Base-by-base conservation (phyloP, 768 basidiomycete genomes). In the Leucocoprinus leucothites region DNA sequence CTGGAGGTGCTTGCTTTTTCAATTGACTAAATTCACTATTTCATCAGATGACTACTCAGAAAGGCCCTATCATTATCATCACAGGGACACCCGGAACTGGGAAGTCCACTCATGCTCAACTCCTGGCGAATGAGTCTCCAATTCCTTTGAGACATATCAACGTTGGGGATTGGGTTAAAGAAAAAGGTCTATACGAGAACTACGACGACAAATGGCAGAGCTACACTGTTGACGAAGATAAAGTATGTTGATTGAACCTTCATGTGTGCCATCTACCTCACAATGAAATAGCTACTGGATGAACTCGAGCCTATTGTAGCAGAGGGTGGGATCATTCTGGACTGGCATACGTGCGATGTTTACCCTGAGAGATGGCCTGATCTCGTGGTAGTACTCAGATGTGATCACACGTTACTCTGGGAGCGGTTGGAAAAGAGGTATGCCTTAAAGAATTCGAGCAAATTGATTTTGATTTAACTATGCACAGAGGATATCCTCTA, bases 281-380 rank as follows among this genome's bases (percentile, higher is more conserved):
- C 61, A 53, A 34, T 48, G 18, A 26, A 38, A 8, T 64, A 97
- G 94, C 74, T 97, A 24, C 71, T 98, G 19, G 94, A 98, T 65
- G 89, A 93, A 67, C 77, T 98, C 22, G 94, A 97, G 67, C 80
- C 85, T 0, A 63, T 89, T 24, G 81, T 80, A 0, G 70, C 79
- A 0, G 73, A 71, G 42, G 94, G 93, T 8, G 91, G 91, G 16
- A 71, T 94, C 58, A 84, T 97, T 53, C 85, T 97, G 25, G 94
- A 97, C 70, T 96, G 94, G 92, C 94, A 97, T 67, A 90, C 90
- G 19, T 94, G 92, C 71, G 94, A 94, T 58, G 70, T 86, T 34
- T 99, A 95, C 62, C 97, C 97, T 0, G 94, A 99, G 70, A 82
- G 96, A 54, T 98, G 97, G 97, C 79, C 89, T 21, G 97, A 99